Evolutionary conservation across 345 rosid species (phyloP), one percentile per base, ranked within the genome.

Genomic region (Rubroshorea leprosula): DNA sequence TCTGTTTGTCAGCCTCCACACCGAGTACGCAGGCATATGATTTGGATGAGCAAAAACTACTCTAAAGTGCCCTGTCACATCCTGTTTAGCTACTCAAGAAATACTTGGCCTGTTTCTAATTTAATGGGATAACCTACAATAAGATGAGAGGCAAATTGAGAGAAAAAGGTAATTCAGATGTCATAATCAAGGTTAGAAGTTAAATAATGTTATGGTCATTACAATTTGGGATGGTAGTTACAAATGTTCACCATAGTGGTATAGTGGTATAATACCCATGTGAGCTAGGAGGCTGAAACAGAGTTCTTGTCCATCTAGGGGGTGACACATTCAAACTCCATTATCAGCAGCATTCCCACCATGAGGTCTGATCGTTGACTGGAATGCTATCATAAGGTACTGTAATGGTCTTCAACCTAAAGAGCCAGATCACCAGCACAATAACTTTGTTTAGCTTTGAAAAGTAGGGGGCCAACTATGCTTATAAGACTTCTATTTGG

Each of bases 331-430:
- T 29, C 35, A 29, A 29, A 29, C 4, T 29, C 35, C 35, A 29
- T 29, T 29, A 29, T 29, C 5, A 29, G 49, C 5, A 49, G 22
- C 52, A 7, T 11, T 21, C 52, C 52, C 60, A 23, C 49, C 4
- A 23, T 2, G 35, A 57, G 23, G 22, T 26, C 16, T 26, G 23
- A 17, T 46, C 23, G 25, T 46, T 46, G 62, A 58, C 62, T 46
- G 43, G 23, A 58, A 18, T 17, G 51, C 62, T 23, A 18, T 7
- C 25, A 8, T 29, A 35, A 38, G 27, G 11, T 22, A 5, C 57
- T n/a, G 56, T 11, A 14, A 16, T 27, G 57, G 41, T 53, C 57
- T 18, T 31, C 22, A 31, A 38, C 44, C 31, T 22, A 57, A 41
- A 43, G 2, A 11, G 15, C 18, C 21, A 43, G 17, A 55, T 55